phyloP scores from a whole-genome alignment of 345 rosid species.

The Eucalyptus cloeziana region DNA sequence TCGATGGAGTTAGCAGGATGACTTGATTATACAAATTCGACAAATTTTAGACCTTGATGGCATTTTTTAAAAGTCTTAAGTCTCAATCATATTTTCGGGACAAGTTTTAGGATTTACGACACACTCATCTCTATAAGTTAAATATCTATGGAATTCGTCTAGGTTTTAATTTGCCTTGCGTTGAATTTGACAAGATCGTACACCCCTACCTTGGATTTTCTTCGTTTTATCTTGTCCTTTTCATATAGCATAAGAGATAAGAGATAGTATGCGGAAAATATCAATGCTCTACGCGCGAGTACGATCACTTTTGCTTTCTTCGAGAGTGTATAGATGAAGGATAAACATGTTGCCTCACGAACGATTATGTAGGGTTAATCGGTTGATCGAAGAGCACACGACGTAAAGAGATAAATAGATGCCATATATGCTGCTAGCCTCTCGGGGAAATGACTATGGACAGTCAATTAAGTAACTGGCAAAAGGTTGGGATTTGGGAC shows the following conservation, averaged over 20 bases:
- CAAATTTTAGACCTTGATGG: accelerated
- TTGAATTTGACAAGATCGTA: too few relatives aligned
- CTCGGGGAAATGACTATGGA: background rate
- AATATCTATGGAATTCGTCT: background rate
- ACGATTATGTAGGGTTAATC: background rate
- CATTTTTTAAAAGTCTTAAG: background rate
- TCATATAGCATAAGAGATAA: background rate
- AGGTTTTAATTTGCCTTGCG: background rate
- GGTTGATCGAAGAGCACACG: background rate
- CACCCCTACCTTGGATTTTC: background rate
- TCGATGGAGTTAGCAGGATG: accelerated
- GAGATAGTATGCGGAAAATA: background rate
- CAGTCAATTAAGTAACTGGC: background rate
- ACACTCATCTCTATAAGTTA: background rate
- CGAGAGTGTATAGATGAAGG: background rate
- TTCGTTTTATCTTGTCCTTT: background rate
- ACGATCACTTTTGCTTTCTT: background rate
- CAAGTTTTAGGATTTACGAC: background rate
- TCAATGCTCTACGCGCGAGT: background rate
- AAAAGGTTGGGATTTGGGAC: background rate
- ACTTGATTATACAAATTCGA: background rate
- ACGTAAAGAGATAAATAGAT: background rate
- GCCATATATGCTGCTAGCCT: background rate
- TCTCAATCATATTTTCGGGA: background rate
- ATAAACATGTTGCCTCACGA: background rate